Percentiles rank a stretch among this genome's conserved stretches.
These are phyloP conservation scores for Fomitiporia mediterranea DNA, from an alignment of 1,284 basidiomycete genomes.

Conservation along the genomic window DNA sequence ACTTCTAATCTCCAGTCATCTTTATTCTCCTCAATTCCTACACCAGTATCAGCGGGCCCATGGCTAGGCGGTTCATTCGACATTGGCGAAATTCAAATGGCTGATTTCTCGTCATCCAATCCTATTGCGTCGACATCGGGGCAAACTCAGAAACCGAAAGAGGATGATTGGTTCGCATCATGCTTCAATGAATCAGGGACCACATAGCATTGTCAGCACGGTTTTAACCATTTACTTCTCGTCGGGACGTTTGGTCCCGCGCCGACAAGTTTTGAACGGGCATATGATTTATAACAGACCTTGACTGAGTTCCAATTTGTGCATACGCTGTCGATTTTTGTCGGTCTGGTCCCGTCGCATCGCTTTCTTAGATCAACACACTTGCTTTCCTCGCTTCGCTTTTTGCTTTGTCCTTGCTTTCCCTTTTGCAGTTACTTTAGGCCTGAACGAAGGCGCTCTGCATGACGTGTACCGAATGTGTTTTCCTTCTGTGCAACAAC, in stretches of 20 bases:
- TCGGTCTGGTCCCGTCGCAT: neutral
- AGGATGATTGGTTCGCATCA: neutral
- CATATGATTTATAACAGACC: slow-evolving; percentile 4
- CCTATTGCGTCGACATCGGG: neutral
- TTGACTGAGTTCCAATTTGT: neutral
- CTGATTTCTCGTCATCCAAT: neutral
- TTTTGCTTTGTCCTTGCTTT: slow-evolving; percentile 1
- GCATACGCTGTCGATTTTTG: neutral
- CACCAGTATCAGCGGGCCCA: slow-evolving; percentile 11
- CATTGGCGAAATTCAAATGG: neutral
- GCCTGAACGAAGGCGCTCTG: too few species aligned
- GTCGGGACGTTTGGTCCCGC: neutral
- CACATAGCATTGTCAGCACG: neutral
- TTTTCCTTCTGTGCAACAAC: neutral
- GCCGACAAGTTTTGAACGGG: neutral
- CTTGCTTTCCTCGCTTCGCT: neutral
- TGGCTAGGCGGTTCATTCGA: neutral
- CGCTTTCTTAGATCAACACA: slow-evolving; percentile 2
- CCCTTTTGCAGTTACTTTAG: neutral
- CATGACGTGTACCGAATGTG: neutral
- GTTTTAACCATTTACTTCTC: neutral
- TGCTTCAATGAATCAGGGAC: neutral
- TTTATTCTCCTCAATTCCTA: neutral
- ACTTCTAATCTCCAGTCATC: neutral
- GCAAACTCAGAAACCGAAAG: neutral